These are phyloP conservation scores for Akanthomyces dipterigenus DNA, from an alignment of 2,329 filamentous ascomycete genomes.

Conservation along the genomic window DNA sequence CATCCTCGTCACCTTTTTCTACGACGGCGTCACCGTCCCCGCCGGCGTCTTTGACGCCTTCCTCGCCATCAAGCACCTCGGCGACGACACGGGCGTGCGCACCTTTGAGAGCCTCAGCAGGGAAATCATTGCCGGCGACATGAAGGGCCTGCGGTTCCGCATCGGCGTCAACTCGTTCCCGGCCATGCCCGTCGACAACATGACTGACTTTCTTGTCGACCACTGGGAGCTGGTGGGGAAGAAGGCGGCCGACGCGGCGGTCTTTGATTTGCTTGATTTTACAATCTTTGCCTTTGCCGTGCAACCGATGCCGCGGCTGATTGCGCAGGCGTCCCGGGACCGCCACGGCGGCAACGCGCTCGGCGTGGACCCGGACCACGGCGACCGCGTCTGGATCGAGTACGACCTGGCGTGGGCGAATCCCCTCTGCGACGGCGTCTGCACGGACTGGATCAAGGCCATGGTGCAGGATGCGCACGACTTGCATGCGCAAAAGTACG, in stretches of 20 bases:
- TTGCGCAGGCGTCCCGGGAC: slow-evolving; percentile 14
- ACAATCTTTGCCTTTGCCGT: slow-evolving; percentile 14
- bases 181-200: slow-evolving; percentile 17
- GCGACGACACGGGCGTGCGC: slow-evolving; percentile 40
- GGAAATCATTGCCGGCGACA: slow-evolving; percentile 12
- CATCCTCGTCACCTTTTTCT: slow-evolving; percentile 34
- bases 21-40: slow-evolving; percentile 50
- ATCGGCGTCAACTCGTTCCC: slow-evolving; percentile 19
- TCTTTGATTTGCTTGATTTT: slow-evolving; percentile 11
- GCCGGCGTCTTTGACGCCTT: slow-evolving; percentile 50
- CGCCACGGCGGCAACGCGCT: slow-evolving; percentile 19
- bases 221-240: slow-evolving; percentile 11
- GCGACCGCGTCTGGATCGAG: slow-evolving; percentile 25
- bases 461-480: slow-evolving; percentile 13
- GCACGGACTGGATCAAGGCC: slow-evolving; percentile 12
- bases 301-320: slow-evolving; percentile 16
- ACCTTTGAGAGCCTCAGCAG: slow-evolving; percentile 36
- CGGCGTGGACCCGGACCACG: slow-evolving; percentile 18
- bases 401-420: slow-evolving; percentile 24
- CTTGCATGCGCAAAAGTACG: slow-evolving; percentile 14
- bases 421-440: slow-evolving; percentile 16
- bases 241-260: neutral
- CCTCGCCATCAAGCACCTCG: slow-evolving; percentile 34
- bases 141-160: slow-evolving; percentile 16
- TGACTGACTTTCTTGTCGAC: slow-evolving; percentile 16